phyloP scores from a whole-genome alignment of 2,329 filamentous ascomycete genomes.

The Exophiala aquamarina region DNA sequence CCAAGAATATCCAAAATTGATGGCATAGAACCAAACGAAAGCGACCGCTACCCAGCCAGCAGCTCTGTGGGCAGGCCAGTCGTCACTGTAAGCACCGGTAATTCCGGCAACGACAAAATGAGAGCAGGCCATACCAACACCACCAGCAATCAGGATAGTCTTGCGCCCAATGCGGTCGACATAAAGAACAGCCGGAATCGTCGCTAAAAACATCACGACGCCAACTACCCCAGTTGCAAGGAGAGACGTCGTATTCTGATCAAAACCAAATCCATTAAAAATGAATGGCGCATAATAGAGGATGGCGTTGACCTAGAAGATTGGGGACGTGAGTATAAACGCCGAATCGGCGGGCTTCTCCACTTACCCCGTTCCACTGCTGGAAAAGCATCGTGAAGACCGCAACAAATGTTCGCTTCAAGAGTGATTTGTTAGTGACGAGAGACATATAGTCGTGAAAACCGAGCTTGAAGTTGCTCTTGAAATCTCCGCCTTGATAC shows the following conservation, averaged over 20 bases:
- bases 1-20: slow-evolving; percentile 75
- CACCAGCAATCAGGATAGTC: slow-evolving; percentile 47
- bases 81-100: slow-evolving; percentile 59
- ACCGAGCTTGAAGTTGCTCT: slow-evolving; percentile 67
- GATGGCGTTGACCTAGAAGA: slow-evolving; percentile 46
- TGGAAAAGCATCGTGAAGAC: slow-evolving; percentile 35
- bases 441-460: slow-evolving; percentile 41
- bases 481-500: slow-evolving; percentile 57
- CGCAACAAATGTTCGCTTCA: slow-evolving; percentile 42
- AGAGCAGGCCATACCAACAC: slow-evolving; percentile 68
- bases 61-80: slow-evolving; percentile 56
- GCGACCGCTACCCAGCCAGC: slow-evolving; percentile 68
- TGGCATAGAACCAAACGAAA: slow-evolving; percentile 65
- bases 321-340: too few species aligned
- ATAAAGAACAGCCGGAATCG: slow-evolving; percentile 40
- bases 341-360: too few species aligned
- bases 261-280: slow-evolving; percentile 35
- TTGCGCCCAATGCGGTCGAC: slow-evolving; percentile 42
- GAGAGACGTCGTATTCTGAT: slow-evolving; percentile 36
- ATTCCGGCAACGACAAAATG: slow-evolving; percentile 72
- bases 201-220: slow-evolving; percentile 38
- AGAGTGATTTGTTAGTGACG: slow-evolving; percentile 42
- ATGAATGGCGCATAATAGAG: slow-evolving; percentile 41
- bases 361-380: slow-evolving; percentile 46
- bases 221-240: slow-evolving; percentile 40